Conservation (phyloP, 148 eudicot genomes). For the Vaccinium corymbosum region DNA sequence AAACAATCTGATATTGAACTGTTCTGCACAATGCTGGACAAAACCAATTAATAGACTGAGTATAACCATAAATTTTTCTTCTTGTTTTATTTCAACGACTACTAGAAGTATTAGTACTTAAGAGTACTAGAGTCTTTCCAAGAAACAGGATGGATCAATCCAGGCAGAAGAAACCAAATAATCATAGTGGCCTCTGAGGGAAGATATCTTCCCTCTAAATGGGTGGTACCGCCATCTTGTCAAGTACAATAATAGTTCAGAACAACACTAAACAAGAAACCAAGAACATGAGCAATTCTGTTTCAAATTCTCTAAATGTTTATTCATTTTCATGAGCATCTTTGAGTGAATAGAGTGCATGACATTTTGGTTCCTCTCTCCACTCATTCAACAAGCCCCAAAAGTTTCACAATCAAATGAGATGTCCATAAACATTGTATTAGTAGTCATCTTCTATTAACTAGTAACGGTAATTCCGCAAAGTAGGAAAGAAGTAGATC, state of each 20-base stretch:
- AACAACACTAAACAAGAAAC: not conserved
- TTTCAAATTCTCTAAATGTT: conserved; percentile 1
- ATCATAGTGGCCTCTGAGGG: not conserved
- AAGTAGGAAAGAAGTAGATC: conserved; percentile 6
- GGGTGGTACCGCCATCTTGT: not conserved
- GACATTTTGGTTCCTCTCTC: not conserved
- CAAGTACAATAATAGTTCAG: not conserved
- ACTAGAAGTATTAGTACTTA: not conserved
- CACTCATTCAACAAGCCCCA: conserved; percentile 3
- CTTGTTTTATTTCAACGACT: not conserved
- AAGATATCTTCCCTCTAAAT: not conserved
- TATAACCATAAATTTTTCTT: not conserved
- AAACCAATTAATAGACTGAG: not conserved
- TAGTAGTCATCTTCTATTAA: not conserved
- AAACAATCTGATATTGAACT: not conserved
- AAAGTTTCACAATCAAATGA: not conserved
- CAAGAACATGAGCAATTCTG: not conserved
- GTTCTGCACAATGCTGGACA: not conserved
- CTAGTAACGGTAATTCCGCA: not conserved
- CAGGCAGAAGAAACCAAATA: not conserved
- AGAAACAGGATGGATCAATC: conserved; percentile 2
- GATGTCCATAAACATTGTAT: not conserved
- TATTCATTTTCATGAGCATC: not conserved
- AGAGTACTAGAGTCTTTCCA: not conserved
- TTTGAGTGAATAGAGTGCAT: not conserved